Evolutionary conservation across 768 basidiomycete species (phyloP), one percentile per base, ranked within the genome.

Genomic region (Rhodotorula paludigena): DNA sequence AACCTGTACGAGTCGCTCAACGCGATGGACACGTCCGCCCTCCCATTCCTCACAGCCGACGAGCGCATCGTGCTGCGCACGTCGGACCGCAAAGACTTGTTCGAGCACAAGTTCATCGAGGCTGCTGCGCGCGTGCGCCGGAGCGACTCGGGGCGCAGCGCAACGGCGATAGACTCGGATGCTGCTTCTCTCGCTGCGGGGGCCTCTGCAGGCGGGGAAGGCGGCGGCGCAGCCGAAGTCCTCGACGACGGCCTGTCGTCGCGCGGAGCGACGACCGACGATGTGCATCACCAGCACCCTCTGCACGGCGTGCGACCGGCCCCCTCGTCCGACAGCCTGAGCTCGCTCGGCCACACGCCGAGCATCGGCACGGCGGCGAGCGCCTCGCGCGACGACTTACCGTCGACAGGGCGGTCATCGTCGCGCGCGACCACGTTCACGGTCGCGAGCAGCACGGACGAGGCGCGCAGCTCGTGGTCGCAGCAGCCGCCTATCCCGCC

Each of bases 1-100:
- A 86, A 89, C 5, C 83, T 99, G 6, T 98, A 92, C 77, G 90
- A 94, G 72, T 86, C 92, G 9, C 87, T 97, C 69, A 98, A 98
- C 77, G 14, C 49, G 25, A 90, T 98, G 84, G 86, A 94, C 75
- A 81, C 90, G 28, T 83, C 86, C n/a, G 83, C 82, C 15, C 86
- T 89, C 33, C 96, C 96, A 4, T 77, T 81, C 9, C 81, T 99
- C 51, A 87, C 86, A 9, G 85, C 89, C 36, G 81, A 83, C 69
- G 96, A 99, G 80, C 91, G 90, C 73, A 80, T 92, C 60, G 83
- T 99, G 64, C 86, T 97, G 83, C 89, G 93, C 36, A 83, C 86
- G 1, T 90, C 89, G 21, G 93, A 98, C 67, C 84, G 92, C 39
- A 92, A 90, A 77, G 93, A 97, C 76, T 83, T 96, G 51, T 93